Conservation (phyloP, 805 yeast species). For the Saturnispora mendoncae region DNA sequence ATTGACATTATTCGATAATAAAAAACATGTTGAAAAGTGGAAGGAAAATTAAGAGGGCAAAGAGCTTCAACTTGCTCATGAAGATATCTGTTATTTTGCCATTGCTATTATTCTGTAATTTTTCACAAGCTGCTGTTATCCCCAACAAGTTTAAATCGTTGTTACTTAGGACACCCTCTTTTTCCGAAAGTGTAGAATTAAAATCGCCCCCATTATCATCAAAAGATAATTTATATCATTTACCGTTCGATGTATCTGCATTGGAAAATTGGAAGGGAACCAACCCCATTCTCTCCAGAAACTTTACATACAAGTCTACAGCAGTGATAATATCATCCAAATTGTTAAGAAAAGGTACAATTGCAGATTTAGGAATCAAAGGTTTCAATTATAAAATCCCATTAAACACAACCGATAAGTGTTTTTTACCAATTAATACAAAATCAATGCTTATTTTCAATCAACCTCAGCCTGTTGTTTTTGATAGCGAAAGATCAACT, state of each 20-base stretch:
- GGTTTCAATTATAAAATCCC: slow-evolving; percentile 9
- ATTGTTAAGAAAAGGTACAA: no score
- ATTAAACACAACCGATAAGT: slow-evolving; percentile 1
- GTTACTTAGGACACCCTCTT: neutral
- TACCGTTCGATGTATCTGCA: no score
- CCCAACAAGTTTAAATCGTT: slow-evolving; percentile 4
- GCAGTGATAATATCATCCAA: no score
- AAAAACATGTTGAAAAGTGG: slow-evolving; percentile 1
- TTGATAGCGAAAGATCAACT: slow-evolving; percentile 18
- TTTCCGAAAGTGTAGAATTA: no score
- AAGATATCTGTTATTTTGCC: neutral
- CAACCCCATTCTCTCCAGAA: no score
- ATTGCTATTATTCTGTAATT: neutral
- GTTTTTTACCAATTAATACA: slow-evolving; percentile 29
- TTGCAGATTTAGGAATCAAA: slow-evolving; percentile 16
- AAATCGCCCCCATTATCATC: no score
- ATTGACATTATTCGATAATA: slow-evolving; percentile 4
- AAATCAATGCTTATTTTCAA: slow-evolving; percentile 34
- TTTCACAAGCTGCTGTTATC: slow-evolving; percentile 1
- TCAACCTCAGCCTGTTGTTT: slow-evolving; percentile 18
- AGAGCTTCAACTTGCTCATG: neutral
- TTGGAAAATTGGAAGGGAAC: no score
- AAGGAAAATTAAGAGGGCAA: neutral
- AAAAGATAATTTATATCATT: no score
- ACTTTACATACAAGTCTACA: no score